Conservation (phyloP, 257 asterid genomes). For the Salvia splendens region DNA sequence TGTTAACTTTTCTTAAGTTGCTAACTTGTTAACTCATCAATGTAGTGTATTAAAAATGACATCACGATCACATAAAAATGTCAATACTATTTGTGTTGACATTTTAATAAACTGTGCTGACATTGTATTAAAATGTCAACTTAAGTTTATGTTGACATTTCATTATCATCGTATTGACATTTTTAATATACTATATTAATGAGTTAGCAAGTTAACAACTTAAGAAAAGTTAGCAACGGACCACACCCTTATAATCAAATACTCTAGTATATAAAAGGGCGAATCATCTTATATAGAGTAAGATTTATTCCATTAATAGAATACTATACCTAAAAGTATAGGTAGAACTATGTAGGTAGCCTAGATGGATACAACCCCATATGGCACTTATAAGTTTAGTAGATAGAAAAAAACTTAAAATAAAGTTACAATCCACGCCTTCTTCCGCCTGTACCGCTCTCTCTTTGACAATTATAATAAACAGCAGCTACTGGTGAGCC, state of each 20-base stretch:
- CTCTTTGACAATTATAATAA: constrained; percentile 58
- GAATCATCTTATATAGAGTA: neutral
- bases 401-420: neutral
- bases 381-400: neutral
- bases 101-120: no score
- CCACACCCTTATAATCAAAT: neutral
- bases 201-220: no score
- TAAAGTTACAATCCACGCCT: constrained; percentile 14
- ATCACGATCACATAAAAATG: no score
- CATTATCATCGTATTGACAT: no score
- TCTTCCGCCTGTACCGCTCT: constrained; percentile 55
- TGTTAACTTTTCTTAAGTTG: no score
- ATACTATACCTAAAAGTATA: neutral
- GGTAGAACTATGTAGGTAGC: neutral
- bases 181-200: no score
- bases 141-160: no score
- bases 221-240: no score
- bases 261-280: neutral
- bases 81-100: no score
- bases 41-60: no score
- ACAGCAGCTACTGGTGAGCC: constrained; percentile 59
- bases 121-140: no score
- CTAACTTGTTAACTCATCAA: no score
- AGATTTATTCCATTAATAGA: constrained; percentile 1
- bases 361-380: neutral